Evolutionary conservation across 2,329 filamentous ascomycete genomes (phyloP).

Genomic region (Nemania diffusa): DNA sequence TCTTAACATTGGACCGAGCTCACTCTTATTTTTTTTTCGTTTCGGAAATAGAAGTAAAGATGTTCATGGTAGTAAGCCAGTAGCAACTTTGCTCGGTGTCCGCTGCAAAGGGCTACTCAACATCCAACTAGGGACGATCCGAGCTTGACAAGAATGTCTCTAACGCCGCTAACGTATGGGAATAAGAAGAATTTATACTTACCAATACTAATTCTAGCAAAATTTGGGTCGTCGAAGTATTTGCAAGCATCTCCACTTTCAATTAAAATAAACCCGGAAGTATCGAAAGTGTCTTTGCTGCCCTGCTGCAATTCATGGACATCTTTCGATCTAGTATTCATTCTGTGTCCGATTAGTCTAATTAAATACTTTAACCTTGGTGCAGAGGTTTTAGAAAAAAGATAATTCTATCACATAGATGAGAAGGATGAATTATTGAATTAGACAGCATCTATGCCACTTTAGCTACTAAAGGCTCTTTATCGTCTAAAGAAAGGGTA

Average conservation of each 20-base stretch:
- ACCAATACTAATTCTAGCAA: conserved; percentile 10
- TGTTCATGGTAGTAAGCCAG: conserved; percentile 11
- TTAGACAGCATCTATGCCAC: background rate
- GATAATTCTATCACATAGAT: conserved; percentile 6
- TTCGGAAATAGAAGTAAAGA: background rate
- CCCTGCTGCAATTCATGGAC: conserved; percentile 1
- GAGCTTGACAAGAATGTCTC: conserved; percentile 3
- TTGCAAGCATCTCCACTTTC: conserved; percentile 8
- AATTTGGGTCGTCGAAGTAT: conserved; percentile 10
- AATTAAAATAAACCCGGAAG: conserved; percentile 4
- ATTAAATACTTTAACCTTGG: background rate
- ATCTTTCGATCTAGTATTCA: conserved; percentile 6
- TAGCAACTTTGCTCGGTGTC: conserved; percentile 12
- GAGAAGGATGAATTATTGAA: background rate
- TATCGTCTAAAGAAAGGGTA: background rate
- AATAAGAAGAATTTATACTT: conserved; percentile 9
- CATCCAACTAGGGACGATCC: background rate
- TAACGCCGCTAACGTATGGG: background rate
- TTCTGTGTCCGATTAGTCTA: conserved; percentile 8
- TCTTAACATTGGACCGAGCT: background rate
- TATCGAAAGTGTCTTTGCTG: conserved; percentile 6
- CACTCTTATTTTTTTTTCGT: background rate
- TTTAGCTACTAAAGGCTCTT: conserved; percentile 3
- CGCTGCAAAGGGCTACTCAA: background rate
- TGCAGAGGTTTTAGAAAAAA: background rate